Evolutionary conservation across 1,139 yeast species (phyloP).

Genomic region (Pichia sp.): DNA sequence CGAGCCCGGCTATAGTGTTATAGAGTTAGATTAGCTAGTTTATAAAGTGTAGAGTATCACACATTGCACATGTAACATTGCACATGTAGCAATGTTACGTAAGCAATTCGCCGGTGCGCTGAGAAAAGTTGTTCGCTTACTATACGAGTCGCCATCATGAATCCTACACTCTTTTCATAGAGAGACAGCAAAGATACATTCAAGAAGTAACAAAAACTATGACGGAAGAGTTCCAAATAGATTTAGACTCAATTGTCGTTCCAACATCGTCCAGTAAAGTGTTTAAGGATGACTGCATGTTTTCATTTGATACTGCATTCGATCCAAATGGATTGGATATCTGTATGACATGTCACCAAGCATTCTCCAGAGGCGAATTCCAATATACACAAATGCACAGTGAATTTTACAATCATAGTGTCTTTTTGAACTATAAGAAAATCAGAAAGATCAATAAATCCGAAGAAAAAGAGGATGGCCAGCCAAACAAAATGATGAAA

Average conservation of each 20-base stretch:
- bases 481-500: conserved; percentile 59
- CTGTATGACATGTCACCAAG: conserved; percentile 64
- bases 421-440: conserved; percentile 58
- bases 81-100: no score
- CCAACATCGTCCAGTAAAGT: conserved; percentile 36
- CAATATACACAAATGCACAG: conserved; percentile 58
- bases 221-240: conserved; percentile 7
- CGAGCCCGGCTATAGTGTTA: no score
- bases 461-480: conserved; percentile 35
- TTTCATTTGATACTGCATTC: conserved; percentile 72
- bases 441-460: conserved; percentile 37
- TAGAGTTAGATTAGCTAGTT: no score
- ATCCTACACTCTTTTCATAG: no score
- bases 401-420: conserved; percentile 47
- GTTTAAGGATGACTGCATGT: conserved; percentile 83
- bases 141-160: no score
- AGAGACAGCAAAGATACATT: no score
- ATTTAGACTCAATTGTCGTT: conserved; percentile 14
- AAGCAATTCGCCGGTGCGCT: no score
- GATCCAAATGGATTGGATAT: conserved; percentile 66
- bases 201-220: not conserved
- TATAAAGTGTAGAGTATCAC: no score
- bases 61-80: no score
- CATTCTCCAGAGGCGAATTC: conserved; percentile 52
- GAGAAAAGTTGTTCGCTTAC: no score